A percentile compares a stretch with the other conserved stretches of the same genome.
Evolutionary conservation across 2,329 filamentous ascomycete species (phyloP).

Genomic region (Monilinia polystroma): DNA sequence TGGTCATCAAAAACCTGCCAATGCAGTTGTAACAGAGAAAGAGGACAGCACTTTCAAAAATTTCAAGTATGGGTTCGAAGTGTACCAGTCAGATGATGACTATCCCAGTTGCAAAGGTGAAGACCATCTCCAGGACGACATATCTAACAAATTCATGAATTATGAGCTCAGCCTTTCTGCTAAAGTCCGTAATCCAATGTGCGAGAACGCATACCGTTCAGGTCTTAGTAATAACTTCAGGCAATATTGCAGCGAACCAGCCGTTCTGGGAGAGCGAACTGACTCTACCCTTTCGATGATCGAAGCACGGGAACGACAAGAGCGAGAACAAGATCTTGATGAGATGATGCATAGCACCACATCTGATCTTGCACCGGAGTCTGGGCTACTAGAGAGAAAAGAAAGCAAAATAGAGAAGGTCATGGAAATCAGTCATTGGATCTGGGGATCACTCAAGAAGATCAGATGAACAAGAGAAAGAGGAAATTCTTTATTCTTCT

Average conservation of each 20-base stretch:
- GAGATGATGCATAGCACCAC: not conserved
- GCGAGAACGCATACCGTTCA: too few species aligned
- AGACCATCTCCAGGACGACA: not conserved
- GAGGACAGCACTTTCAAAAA: not conserved
- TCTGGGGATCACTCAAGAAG: conserved; percentile 2
- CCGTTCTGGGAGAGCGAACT: not conserved
- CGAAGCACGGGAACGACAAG: not conserved
- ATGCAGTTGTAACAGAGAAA: not conserved
- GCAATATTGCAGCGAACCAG: not conserved
- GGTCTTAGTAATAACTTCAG: too few species aligned
- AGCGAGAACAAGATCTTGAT: not conserved
- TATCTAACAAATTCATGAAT: not conserved
- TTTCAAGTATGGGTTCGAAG: not conserved
- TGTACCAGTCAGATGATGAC: not conserved
- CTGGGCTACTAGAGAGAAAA: not conserved
- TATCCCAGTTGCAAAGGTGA: not conserved
- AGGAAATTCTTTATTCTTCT: not conserved
- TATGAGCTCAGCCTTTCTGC: not conserved
- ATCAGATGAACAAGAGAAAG: not conserved
- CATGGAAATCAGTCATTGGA: not conserved
- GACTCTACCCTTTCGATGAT: not conserved
- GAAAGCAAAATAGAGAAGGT: not conserved
- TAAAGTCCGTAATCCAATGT: too few species aligned
- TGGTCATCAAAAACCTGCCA: not conserved
- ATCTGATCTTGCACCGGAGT: not conserved